Base-by-base conservation (phyloP, 495 filamentous ascomycete genomes). In the Patellaria atrata region DNA sequence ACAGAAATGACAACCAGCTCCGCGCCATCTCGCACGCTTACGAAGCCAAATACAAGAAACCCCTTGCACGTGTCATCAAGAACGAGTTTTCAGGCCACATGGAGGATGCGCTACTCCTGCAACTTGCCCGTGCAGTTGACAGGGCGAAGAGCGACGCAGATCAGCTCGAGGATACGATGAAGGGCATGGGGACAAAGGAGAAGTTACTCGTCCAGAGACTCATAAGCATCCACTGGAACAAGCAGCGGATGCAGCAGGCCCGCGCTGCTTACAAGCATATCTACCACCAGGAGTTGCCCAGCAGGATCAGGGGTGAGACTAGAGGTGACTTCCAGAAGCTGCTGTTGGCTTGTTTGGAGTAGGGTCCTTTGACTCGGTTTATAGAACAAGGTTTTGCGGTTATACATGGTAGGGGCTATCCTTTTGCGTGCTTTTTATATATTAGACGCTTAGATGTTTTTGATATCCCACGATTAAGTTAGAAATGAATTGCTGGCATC, bases 1-100 rank as follows among this genome's bases (percentile, higher is more conserved):
- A 65, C 20, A 63, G 75, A 13, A 83, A 74, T 41, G 72, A 92
- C 49, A 73, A 67, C 18, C 82, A 94, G 53, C 60, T 97, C 35
- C 70, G 80, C 17, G 84, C 86, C 29, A 80, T 94, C 37, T 70
- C 68, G 16, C 65, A 75, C 23, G 64, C 67, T 3, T 94, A 87
- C 55, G 56, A 70, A 27, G 57, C 67, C 20, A 71, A 69, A 26
- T 89, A 80, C 51, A 64, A 71, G 1, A 56, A 62, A 8, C 55
- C 66, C 13, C 60, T 97, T 6, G 75, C 82, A 35, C 71, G 72
- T 18, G 73, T 82, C 33, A 68, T 94, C 26, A 64, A 68, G 33
- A 76, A 68, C 59, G 76, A 89, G 50, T 92, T 94, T 57, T 77
- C 75, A 1, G 87, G 86, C 0, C 87, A 96, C 47, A 94, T 94